Conservation (phyloP, 768 basidiomycete species). For the Amylocystis lapponica region DNA sequence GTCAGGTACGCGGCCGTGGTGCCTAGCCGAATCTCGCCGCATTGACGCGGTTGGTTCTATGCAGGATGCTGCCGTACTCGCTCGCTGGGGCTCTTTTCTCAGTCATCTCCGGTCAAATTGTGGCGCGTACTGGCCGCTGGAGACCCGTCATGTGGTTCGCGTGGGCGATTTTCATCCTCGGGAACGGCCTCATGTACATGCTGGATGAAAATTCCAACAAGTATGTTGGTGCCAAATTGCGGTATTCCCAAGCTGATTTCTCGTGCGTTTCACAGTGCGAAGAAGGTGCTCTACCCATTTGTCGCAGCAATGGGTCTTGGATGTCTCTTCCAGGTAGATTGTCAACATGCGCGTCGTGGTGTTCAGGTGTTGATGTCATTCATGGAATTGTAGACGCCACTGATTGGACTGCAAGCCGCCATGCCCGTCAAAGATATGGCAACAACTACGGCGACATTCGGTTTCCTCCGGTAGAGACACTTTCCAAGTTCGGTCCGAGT, state of each 20-base stretch:
- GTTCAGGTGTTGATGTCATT: neutral
- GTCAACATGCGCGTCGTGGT: neutral
- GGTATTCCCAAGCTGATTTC: neutral
- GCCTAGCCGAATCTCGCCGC: neutral
- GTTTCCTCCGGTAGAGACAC: conserved; percentile 53
- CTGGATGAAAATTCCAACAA: conserved; percentile 51
- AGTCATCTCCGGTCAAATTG: conserved; percentile 47
- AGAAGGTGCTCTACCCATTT: conserved; percentile 58
- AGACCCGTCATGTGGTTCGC: conserved; percentile 57
- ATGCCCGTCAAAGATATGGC: conserved; percentile 90
- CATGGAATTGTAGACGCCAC: conserved; percentile 39
- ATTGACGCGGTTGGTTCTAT: neutral
- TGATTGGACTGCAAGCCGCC: conserved; percentile 75
- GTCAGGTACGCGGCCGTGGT: conserved; percentile 40
- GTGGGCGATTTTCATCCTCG: conserved; percentile 52
- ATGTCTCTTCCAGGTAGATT: conserved; percentile 49
- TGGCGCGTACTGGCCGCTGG: conserved; percentile 55
- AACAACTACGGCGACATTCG: conserved; percentile 66
- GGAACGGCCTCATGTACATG: conserved; percentile 69
- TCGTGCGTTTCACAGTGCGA: conserved; percentile 26
- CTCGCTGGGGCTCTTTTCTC: conserved; percentile 52
- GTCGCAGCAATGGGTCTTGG: conserved; percentile 64
- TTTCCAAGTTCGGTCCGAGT: neutral
- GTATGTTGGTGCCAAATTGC: conserved; percentile 22
- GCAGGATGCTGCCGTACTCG: conserved; percentile 72